These are phyloP conservation scores for Fusarium buharicum DNA, from an alignment of 2,329 filamentous ascomycete genomes.

Conservation along the genomic window DNA sequence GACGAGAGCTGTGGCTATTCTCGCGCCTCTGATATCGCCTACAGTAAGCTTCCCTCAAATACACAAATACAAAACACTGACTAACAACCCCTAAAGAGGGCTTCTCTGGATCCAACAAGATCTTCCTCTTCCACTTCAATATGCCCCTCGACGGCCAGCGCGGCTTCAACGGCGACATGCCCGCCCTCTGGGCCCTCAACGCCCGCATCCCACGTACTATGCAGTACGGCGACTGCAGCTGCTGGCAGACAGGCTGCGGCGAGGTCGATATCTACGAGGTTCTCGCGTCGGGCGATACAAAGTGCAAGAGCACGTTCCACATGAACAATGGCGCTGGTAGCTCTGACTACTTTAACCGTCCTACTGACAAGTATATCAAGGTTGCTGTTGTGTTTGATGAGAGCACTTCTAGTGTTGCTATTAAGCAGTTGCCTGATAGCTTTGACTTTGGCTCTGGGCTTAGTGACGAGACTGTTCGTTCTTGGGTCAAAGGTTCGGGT, in stretches of 20 bases:
- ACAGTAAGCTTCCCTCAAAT: conserved; percentile 50
- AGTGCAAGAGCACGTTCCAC: conserved; percentile 78
- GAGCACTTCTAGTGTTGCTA: conserved; percentile 61
- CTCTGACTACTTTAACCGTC: conserved; percentile 77
- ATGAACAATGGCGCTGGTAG: conserved; percentile 70
- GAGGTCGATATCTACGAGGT: conserved; percentile 82
- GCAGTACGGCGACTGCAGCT: conserved; percentile 78
- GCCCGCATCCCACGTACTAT: conserved; percentile 74
- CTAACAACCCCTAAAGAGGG: conserved; percentile 62
- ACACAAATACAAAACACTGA: neutral
- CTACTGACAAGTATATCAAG: conserved; percentile 67
- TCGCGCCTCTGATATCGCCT: conserved; percentile 57
- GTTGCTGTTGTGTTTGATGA: conserved; percentile 71
- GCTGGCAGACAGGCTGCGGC: conserved; percentile 75
- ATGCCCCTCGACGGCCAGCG: conserved; percentile 72
- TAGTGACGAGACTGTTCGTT: conserved; percentile 52
- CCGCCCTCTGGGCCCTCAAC: conserved; percentile 81
- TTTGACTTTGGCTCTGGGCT: conserved; percentile 56
- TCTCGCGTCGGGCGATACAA: conserved; percentile 70
- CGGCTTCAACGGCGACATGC: conserved; percentile 72
- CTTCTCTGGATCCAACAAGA: conserved; percentile 75
- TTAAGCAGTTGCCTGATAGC: conserved; percentile 62
- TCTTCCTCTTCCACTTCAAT: conserved; percentile 77
- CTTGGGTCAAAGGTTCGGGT: conserved; percentile 47
- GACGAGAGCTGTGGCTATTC: conserved; percentile 56